A percentile compares a stretch with the other conserved stretches of the same genome.
These are phyloP conservation scores for Coemansia sp. DNA, from an alignment of 192 early-diverging fungal species.

Conservation along the genomic window DNA sequence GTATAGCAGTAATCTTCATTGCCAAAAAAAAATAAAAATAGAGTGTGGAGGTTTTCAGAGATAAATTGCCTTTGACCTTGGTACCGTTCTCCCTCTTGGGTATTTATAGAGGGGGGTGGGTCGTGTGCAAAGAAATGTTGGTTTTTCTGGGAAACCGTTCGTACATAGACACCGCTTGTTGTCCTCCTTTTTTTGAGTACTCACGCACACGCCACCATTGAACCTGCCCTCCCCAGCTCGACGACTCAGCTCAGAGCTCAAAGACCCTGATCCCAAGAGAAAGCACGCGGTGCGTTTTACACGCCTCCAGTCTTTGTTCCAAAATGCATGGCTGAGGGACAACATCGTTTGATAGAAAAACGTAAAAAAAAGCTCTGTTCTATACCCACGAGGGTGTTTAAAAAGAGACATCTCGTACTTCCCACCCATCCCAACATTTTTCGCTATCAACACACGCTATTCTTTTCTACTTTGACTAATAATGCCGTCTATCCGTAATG, in stretches of 20 bases:
- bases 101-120: neutral
- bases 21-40: neutral
- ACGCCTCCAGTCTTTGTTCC: neutral
- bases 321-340: neutral
- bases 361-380: neutral
- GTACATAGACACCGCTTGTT: neutral
- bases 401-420: neutral
- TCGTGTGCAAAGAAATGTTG: neutral
- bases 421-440: neutral
- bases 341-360: neutral
- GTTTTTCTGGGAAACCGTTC: neutral
- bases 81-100: neutral
- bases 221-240: neutral
- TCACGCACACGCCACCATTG: neutral
- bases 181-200: neutral
- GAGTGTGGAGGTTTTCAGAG: neutral
- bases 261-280: too few relatives aligned
- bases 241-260: neutral
- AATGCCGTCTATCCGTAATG: constrained; percentile 36
- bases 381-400: neutral
- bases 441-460: neutral
- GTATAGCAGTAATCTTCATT: constrained; percentile 15
- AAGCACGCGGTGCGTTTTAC: neutral
- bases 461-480: neutral
- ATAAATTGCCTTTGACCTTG: too few relatives aligned